These are phyloP conservation scores for Plasmopara muralis DNA, from an alignment of 352 stramenopile species.

Conservation along the genomic window DNA sequence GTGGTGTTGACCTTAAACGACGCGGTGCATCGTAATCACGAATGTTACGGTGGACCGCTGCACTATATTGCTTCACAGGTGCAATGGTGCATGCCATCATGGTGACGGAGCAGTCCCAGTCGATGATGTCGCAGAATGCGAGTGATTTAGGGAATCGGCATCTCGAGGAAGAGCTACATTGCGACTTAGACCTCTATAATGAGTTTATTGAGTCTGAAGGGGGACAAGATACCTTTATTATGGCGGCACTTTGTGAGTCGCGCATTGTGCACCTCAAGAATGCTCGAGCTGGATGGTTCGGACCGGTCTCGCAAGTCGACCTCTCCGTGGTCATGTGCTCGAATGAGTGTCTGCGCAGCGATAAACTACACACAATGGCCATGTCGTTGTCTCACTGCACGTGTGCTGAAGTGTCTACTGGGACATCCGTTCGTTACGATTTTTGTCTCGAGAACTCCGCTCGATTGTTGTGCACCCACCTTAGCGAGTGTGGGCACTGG, in stretches of 20 bases:
- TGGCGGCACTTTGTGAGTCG: conserved; percentile 65
- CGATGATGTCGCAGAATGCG: conserved; percentile 1
- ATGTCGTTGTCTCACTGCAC: conserved; percentile 71
- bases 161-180: conserved; percentile 32
- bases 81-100: conserved; percentile 9
- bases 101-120: conserved; percentile 4
- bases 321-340: conserved; percentile 83
- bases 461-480: conserved; percentile 73
- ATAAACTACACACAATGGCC: conserved; percentile 66
- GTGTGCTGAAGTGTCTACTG: conserved; percentile 74
- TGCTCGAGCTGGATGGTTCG: conserved; percentile 44
- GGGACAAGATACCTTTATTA: conserved; percentile 63
- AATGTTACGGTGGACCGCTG: conserved; percentile 2
- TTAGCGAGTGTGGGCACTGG: conserved; percentile 87
- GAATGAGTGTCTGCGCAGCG: conserved; percentile 71
- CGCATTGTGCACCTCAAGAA: conserved; percentile 70
- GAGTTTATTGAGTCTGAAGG: conserved; percentile 48
- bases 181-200: conserved; percentile 47
- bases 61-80: neutral
- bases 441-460: conserved; percentile 80
- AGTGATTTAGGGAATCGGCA: conserved; percentile 14
- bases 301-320: conserved; percentile 54
- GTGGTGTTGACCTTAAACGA: conserved; percentile 13
- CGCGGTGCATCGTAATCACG: neutral
- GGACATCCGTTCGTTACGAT: conserved; percentile 58